phyloP scores from a whole-genome alignment of 2,329 filamentous ascomycete species.

The Macrophomina tecta region DNA sequence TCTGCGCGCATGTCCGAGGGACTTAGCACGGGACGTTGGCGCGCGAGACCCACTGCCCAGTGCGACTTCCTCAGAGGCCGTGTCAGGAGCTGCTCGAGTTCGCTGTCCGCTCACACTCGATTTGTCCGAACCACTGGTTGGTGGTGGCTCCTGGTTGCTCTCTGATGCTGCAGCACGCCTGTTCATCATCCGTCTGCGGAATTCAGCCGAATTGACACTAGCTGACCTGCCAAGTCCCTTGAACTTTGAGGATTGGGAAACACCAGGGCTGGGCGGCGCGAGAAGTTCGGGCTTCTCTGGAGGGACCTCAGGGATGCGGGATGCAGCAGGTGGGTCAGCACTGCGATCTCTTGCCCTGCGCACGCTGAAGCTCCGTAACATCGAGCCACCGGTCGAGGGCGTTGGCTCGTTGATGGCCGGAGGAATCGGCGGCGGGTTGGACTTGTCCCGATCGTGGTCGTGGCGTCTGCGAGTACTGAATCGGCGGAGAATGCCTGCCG shows the following conservation, averaged over 20 bases:
- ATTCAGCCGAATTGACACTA: conserved; percentile 88
- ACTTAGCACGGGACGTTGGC: conserved; percentile 70
- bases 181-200: conserved; percentile 69
- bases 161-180: conserved; percentile 56
- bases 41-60: conserved; percentile 38
- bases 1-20: conserved; percentile 83
- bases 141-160: conserved; percentile 57
- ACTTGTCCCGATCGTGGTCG: conserved; percentile 63
- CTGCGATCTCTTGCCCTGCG: conserved; percentile 64
- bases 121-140: conserved; percentile 80
- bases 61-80: conserved; percentile 58
- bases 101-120: conserved; percentile 60
- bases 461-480: conserved; percentile 86
- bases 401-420: conserved; percentile 81
- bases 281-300: conserved; percentile 72
- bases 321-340: conserved; percentile 55
- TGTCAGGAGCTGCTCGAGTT: conserved; percentile 53
- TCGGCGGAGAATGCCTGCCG: conserved; percentile 80
- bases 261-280: conserved; percentile 70
- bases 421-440: conserved; percentile 71
- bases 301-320: conserved; percentile 63
- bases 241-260: conserved; percentile 61
- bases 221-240: conserved; percentile 83
- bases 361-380: conserved; percentile 90
- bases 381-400: conserved; percentile 61